Evolutionary conservation across 768 basidiomycete species (phyloP).

Genomic region (Russula olivacea): DNA sequence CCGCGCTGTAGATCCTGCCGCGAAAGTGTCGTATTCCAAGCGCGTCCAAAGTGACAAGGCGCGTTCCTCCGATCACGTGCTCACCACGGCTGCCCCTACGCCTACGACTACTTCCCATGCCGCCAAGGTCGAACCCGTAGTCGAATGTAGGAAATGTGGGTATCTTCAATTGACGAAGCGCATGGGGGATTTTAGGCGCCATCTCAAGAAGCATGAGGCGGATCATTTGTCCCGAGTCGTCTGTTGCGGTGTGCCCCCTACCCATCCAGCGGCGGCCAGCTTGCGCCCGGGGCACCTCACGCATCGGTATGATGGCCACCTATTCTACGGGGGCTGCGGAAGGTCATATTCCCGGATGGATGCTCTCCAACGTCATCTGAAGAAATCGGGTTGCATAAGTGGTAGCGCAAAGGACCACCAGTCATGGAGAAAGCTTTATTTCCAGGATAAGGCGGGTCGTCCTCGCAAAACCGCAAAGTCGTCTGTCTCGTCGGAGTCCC

Average conservation of each 20-base stretch:
- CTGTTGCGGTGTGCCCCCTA: conserved; percentile 13
- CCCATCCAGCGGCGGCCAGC: background rate
- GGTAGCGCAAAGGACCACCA: conserved; percentile 11
- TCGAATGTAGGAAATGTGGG: conserved; percentile 5
- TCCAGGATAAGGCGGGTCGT: background rate
- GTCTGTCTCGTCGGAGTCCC: background rate
- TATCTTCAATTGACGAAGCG: conserved; percentile 4
- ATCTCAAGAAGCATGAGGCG: conserved; percentile 6
- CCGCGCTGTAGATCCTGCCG: background rate
- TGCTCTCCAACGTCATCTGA: conserved; percentile 14
- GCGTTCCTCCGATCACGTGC: background rate
- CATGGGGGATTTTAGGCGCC: conserved; percentile 13
- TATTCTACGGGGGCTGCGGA: conserved; percentile 16
- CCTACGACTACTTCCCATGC: too few species aligned
- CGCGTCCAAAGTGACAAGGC: background rate
- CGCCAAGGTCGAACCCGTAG: background rate
- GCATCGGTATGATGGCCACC: background rate
- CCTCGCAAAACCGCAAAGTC: background rate
- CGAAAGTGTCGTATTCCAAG: background rate
- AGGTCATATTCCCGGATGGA: conserved; percentile 17
- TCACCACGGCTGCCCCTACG: background rate
- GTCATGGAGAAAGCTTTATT: conserved; percentile 12
- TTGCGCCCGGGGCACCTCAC: background rate
- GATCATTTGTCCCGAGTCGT: background rate
- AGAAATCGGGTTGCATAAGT: background rate